phyloP scores from a whole-genome alignment of 257 asterid genomes.

The Plantago elongata region DNA sequence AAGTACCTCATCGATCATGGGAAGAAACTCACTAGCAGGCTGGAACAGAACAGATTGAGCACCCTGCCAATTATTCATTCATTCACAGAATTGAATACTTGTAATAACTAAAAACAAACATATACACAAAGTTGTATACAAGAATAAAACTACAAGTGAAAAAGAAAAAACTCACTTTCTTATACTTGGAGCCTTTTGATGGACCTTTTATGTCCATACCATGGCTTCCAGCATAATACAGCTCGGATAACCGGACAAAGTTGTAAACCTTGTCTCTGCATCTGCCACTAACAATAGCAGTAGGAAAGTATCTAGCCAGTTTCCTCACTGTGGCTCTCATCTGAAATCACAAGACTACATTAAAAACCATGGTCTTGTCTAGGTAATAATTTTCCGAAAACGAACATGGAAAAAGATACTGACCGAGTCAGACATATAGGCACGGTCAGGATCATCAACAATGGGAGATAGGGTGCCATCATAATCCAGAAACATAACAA shows the following conservation, averaged over 20 bases:
- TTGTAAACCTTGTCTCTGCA: slow-evolving; percentile 89
- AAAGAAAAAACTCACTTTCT: slow-evolving; percentile 40
- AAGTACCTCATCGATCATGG: slow-evolving; percentile 79
- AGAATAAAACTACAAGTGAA: neutral
- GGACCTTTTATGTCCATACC: slow-evolving; percentile 99
- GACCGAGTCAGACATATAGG: slow-evolving; percentile 84
- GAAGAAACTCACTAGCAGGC: slow-evolving; percentile 87
- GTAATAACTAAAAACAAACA: neutral
- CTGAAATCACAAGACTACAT: slow-evolving; percentile 17
- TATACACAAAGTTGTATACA: neutral
- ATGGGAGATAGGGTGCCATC: slow-evolving; percentile 97
- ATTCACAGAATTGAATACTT: neutral
- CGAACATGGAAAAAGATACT: slow-evolving; percentile 5
- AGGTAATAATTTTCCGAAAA: neutral
- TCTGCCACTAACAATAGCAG: slow-evolving; percentile 89
- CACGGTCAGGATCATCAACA: slow-evolving; percentile 89
- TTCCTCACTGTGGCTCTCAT: slow-evolving; percentile 72
- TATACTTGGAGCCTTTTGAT: slow-evolving; percentile 69
- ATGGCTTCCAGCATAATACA: slow-evolving; percentile 99
- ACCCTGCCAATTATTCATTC: slow-evolving; percentile 20
- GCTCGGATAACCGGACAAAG: slow-evolving; percentile 83
- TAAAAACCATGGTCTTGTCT: neutral
- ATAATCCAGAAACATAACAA: slow-evolving; percentile 84
- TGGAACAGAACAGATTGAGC: slow-evolving; percentile 59
- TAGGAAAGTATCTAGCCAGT: slow-evolving; percentile 76